Evolutionary conservation across 768 basidiomycete genomes (phyloP), one percentile per base, ranked within the genome.

Genomic region (Mycena olivaceomarginata): DNA sequence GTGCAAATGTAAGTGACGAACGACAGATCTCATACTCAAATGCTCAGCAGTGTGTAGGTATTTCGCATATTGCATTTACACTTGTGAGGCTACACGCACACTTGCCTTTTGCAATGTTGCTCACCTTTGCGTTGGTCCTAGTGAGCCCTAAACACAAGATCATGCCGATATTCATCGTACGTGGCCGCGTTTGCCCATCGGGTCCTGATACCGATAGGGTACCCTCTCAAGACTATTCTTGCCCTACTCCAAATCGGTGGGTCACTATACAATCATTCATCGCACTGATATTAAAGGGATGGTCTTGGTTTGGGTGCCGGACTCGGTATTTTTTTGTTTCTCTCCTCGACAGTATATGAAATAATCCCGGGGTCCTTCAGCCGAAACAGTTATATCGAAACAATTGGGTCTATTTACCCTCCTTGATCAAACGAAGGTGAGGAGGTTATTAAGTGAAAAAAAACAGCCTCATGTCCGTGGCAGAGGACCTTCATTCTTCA

Each of bases 21-120:
- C 41, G 37, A 18, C 43, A 43, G 7, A 11, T 2, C 43, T 25
- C 16, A 41, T 57, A 16, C 53, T 22, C 63, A 16, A 57, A 31
- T 25, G 16, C 53, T 53, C n/a, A 53, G 22, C 18, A n/a, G n/a
- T 22, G 13, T 53, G 2, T 41, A 81, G 81, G 45, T 82, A 82
- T 57, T 82, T 80, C 45, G 81, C 69, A 39, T 82, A 73, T 48
- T 76, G 78, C 62, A 76, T 82, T 18, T 77, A 73, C 41, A 57
- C 41, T 18, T 57, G 79, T 80, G 22, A 59, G 79, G 60, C 13
- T 8, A 48, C 67, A n/a, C n/a, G 43, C 31, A 7, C 31, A 48
- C 22, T 45, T 0, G 46, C 37, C 46, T 15, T 48, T 25, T 51
- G 46, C 11, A 8, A 12, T 18, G 22, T 67, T n/a, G 31, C 65